phyloP scores from a whole-genome alignment of 352 stramenopile genomes.

The Aphanomyces stellatus region DNA sequence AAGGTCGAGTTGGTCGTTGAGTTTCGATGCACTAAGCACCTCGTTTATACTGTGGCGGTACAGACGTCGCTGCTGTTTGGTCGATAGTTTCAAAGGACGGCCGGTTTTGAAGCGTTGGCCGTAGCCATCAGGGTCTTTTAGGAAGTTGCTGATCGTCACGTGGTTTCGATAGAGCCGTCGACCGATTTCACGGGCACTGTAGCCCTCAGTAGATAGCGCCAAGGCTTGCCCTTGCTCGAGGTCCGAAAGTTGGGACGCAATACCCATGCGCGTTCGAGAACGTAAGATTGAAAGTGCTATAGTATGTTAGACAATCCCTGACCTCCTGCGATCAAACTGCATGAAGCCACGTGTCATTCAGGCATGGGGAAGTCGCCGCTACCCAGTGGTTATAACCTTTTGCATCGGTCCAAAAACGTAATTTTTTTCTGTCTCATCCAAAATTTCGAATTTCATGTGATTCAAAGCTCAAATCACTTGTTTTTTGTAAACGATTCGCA shows the following conservation, averaged over 20 bases:
- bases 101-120: background rate
- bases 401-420: slow-evolving; percentile 28
- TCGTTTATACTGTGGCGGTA: background rate
- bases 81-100: background rate
- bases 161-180: background rate
- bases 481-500: too few species aligned
- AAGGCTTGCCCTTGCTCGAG: background rate
- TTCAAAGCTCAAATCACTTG: too few species aligned
- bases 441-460: too few species aligned
- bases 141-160: background rate
- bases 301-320: background rate
- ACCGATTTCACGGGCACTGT: background rate
- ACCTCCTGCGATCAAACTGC: background rate
- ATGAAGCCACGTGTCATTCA: background rate
- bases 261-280: background rate
- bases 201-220: background rate
- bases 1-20: background rate
- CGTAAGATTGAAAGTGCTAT: background rate
- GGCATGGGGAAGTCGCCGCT: background rate
- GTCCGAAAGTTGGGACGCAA: background rate
- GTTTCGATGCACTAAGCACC: background rate
- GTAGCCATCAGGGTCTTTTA: background rate
- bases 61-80: background rate
- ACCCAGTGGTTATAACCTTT: background rate
- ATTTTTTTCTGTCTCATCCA: too few species aligned